These are phyloP conservation scores for Phytophthora citricola DNA, from an alignment of 352 stramenopile species.

Conservation along the genomic window DNA sequence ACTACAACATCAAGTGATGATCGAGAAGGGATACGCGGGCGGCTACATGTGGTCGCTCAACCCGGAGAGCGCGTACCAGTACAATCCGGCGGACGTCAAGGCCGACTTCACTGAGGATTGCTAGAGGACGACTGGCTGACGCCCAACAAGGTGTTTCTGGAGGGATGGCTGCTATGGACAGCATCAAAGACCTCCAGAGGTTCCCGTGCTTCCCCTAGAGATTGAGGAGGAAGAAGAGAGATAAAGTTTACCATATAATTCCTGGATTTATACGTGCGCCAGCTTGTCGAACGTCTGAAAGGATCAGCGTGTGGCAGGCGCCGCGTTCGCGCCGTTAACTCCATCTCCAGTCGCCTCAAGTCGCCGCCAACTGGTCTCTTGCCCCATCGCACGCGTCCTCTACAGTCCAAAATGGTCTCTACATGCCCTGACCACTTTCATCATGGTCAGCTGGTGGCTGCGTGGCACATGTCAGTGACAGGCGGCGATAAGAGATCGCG, in stretches of 20 bases:
- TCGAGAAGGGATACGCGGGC: slow-evolving; percentile 57
- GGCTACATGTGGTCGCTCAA: slow-evolving; percentile 86
- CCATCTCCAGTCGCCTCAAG: not conserved
- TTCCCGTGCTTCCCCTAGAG: slow-evolving; percentile 58
- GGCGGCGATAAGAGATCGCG: slow-evolving; percentile 34
- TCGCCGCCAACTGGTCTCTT: slow-evolving; percentile 10
- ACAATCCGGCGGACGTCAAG: slow-evolving; percentile 68
- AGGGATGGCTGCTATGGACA: slow-evolving; percentile 54
- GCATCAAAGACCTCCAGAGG: slow-evolving; percentile 48
- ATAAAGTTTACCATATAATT: not conserved
- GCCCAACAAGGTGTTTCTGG: slow-evolving; percentile 48
- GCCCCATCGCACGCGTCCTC: slow-evolving; percentile 23
- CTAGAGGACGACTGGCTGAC: slow-evolving; percentile 73
- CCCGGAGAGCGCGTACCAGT: slow-evolving; percentile 78
- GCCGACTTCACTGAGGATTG: slow-evolving; percentile 70
- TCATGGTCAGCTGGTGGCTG: slow-evolving; percentile 20
- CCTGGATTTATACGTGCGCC: not conserved
- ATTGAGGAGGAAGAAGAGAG: not conserved
- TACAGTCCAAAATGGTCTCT: slow-evolving; percentile 16
- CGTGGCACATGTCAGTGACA: slow-evolving; percentile 30
- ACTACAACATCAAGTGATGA: slow-evolving; percentile 71
- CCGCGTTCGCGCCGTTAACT: slow-evolving; percentile 4
- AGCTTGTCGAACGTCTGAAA: slow-evolving; percentile 1
- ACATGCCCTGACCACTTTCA: slow-evolving; percentile 6
- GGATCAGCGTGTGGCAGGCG: slow-evolving; percentile 2